Conservation (phyloP, 2,329 filamentous ascomycete species). For the Claviceps sorghi region DNA sequence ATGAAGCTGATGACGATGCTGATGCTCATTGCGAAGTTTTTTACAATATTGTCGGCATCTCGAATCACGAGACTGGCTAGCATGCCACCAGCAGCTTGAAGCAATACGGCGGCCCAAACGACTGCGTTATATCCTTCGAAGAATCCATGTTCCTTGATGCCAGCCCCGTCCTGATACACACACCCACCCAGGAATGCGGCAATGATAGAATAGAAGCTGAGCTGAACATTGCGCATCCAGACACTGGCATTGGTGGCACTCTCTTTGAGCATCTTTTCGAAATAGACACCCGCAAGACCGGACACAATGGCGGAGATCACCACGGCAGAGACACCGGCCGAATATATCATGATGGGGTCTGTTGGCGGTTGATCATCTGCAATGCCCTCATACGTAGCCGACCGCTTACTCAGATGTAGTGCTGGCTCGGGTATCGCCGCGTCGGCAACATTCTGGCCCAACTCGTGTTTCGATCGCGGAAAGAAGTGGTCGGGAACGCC, state of each 20-base stretch:
- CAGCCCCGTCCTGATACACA: constrained; percentile 70
- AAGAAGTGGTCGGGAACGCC: constrained; percentile 55
- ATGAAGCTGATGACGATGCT: constrained; percentile 80
- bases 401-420: constrained; percentile 40
- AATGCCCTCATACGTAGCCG: constrained; percentile 84
- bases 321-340: constrained; percentile 65
- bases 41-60: constrained; percentile 57
- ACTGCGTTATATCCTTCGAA: constrained; percentile 90
- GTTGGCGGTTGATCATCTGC: constrained; percentile 39
- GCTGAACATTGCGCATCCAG: constrained; percentile 89
- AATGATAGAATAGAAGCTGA: constrained; percentile 88
- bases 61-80: constrained; percentile 38
- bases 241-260: constrained; percentile 61
- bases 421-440: constrained; percentile 8
- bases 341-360: constrained; percentile 53
- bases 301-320: constrained; percentile 66
- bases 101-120: constrained; percentile 71
- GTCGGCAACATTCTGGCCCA: constrained; percentile 38
- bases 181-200: constrained; percentile 78
- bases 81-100: constrained; percentile 75
- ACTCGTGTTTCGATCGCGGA: constrained; percentile 63
- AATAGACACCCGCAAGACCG: constrained; percentile 72
- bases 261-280: constrained; percentile 85
- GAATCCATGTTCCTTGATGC: constrained; percentile 73
- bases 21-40: constrained; percentile 86